A percentile compares a stretch with the other conserved stretches of the same genome.
phyloP scores from a whole-genome alignment of 2,329 filamentous ascomycete species.

The Corinectria fuckeliana region DNA sequence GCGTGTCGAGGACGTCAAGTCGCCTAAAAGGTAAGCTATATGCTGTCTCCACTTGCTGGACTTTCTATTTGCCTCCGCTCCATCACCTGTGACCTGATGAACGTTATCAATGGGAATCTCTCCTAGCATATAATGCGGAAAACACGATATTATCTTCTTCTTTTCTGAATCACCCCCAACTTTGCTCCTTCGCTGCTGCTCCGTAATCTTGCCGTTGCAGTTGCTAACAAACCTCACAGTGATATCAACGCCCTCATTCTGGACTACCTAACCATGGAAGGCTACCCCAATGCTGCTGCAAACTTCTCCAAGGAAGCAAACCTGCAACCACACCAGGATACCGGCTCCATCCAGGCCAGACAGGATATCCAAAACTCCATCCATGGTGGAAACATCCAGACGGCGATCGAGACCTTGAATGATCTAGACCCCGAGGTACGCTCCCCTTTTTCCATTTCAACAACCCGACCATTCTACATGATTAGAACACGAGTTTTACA shows the following conservation, averaged over 20 bases:
- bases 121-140: slow-evolving; percentile 96
- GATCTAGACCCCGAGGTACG: slow-evolving; percentile 90
- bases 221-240: slow-evolving; percentile 57
- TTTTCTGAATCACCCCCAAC: slow-evolving; percentile 58
- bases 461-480: slow-evolving; percentile 59
- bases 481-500: slow-evolving; percentile 93
- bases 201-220: background rate
- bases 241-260: slow-evolving; percentile 95
- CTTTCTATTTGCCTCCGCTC: background rate
- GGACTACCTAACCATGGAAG: slow-evolving; percentile 96
- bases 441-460: slow-evolving; percentile 23
- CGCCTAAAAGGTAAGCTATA: slow-evolving; percentile 82
- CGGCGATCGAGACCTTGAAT: slow-evolving; percentile 86
- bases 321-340: slow-evolving; percentile 74
- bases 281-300: slow-evolving; percentile 89
- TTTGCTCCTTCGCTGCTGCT: background rate
- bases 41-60: background rate
- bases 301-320: slow-evolving; percentile 96
- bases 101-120: slow-evolving; percentile 99
- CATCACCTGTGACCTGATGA: slow-evolving; percentile 69
- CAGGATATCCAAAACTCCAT: slow-evolving; percentile 87
- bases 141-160: slow-evolving; percentile 75
- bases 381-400: slow-evolving; percentile 82
- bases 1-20: slow-evolving; percentile 82
- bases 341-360: slow-evolving; percentile 75